A percentile compares a stretch with the other conserved stretches of the same genome.
phyloP scores from a whole-genome alignment of 2,329 filamentous ascomycete genomes.

The Chaetomium sp. region DNA sequence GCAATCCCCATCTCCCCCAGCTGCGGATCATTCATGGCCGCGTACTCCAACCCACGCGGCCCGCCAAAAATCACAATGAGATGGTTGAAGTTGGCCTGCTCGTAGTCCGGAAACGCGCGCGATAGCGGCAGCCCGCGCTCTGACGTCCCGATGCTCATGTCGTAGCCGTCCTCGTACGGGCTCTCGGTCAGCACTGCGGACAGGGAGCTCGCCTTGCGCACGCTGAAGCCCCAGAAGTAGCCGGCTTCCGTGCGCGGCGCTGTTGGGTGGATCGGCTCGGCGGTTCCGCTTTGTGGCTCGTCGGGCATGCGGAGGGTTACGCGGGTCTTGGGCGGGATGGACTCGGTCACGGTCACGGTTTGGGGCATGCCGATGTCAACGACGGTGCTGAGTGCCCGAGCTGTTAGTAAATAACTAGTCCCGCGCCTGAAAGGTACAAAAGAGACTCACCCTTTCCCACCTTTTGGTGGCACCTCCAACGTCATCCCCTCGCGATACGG shows the following conservation, averaged over 20 bases:
- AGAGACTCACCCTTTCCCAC: slow-evolving; percentile 31
- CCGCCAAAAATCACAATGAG: slow-evolving; percentile 75
- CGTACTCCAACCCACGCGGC: slow-evolving; percentile 70
- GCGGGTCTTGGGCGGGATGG: slow-evolving; percentile 63
- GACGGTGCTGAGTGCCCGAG: slow-evolving; percentile 37
- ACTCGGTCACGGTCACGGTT: slow-evolving; percentile 48
- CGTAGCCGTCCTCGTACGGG: slow-evolving; percentile 69
- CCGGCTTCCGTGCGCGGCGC: slow-evolving; percentile 67
- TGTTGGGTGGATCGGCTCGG: slow-evolving; percentile 59
- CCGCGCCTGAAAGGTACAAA: neutral
- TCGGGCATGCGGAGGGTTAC: slow-evolving; percentile 64
- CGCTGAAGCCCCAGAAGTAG: slow-evolving; percentile 80
- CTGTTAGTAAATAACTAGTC: slow-evolving; percentile 13
- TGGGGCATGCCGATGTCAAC: slow-evolving; percentile 53
- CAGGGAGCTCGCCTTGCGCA: slow-evolving; percentile 60
- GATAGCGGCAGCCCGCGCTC: slow-evolving; percentile 58
- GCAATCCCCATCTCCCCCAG: slow-evolving; percentile 56
- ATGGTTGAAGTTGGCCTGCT: slow-evolving; percentile 55
- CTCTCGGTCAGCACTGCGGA: slow-evolving; percentile 72
- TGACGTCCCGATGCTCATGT: slow-evolving; percentile 75
- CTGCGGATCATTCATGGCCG: slow-evolving; percentile 54
- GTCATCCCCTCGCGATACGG: slow-evolving; percentile 74
- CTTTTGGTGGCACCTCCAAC: slow-evolving; percentile 37
- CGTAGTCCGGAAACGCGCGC: slow-evolving; percentile 39
- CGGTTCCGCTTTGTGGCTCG: slow-evolving; percentile 34